Conservation (phyloP, 192 early-diverging fungal genomes). For the Glomus cerebriforme region DNA sequence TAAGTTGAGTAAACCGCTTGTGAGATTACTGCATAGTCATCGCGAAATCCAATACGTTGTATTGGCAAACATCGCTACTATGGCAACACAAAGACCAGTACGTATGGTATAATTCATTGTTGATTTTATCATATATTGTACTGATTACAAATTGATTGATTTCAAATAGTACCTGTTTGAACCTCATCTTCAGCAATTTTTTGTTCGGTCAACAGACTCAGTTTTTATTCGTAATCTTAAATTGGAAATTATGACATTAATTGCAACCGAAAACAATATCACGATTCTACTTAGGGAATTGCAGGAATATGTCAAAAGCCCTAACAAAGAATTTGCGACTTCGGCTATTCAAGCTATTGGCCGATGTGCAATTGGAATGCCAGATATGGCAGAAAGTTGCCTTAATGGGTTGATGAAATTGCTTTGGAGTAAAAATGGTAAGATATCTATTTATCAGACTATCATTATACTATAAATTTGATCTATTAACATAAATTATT, state of each 20-base stretch:
- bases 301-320: slow-evolving; percentile 70
- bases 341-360: slow-evolving; percentile 66
- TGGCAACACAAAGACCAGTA: slow-evolving; percentile 68
- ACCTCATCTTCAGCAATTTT: slow-evolving; percentile 77
- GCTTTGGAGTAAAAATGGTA: slow-evolving; percentile 61
- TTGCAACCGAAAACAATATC: slow-evolving; percentile 72
- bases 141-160: slow-evolving; percentile 2
- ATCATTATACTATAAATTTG: not conserved
- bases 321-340: slow-evolving; percentile 66
- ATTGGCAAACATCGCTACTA: slow-evolving; percentile 73
- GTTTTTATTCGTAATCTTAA: slow-evolving; percentile 79
- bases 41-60: slow-evolving; percentile 81
- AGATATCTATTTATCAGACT: not conserved
- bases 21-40: slow-evolving; percentile 70
- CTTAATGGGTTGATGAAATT: slow-evolving; percentile 58
- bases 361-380: slow-evolving; percentile 57
- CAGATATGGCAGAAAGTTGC: slow-evolving; percentile 56
- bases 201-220: slow-evolving; percentile 76
- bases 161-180: slow-evolving; percentile 60
- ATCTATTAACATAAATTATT: not conserved
- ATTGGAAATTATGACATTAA: slow-evolving; percentile 76
- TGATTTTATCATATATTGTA: not conserved
- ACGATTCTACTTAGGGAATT: slow-evolving; percentile 72
- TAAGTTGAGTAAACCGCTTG: slow-evolving; percentile 68
- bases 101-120: slow-evolving; percentile 1